Conservation (phyloP, 179 eudicot genomes). For the Silene vulgaris region DNA sequence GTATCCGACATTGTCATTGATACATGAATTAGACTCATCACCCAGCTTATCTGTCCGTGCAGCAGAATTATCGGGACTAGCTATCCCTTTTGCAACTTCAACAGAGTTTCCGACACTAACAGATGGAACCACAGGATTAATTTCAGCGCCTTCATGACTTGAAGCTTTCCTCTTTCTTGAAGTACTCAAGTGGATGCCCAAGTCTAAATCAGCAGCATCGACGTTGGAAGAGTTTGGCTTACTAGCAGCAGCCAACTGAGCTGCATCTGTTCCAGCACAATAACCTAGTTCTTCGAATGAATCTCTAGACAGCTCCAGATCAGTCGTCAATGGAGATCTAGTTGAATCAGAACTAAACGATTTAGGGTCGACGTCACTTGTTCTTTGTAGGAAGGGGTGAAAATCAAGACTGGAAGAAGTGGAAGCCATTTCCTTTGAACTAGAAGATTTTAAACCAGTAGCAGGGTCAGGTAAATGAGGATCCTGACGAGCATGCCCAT, state of each 20-base stretch:
- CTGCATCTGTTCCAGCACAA: constrained; percentile 29
- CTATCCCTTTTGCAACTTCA: constrained; percentile 22
- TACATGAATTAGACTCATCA: constrained; percentile 18
- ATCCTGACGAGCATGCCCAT: constrained; percentile 45
- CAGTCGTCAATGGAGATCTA: constrained; percentile 29
- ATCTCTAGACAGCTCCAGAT: constrained; percentile 43
- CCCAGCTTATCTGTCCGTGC: constrained; percentile 24
- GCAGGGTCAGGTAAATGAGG: constrained; percentile 33
- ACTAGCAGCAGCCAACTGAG: constrained; percentile 29
- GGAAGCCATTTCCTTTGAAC: constrained; percentile 34
- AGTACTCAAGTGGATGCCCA: constrained; percentile 67
- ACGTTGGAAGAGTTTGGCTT: constrained; percentile 32
- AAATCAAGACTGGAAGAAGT: constrained; percentile 53
- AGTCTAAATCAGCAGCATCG: constrained; percentile 52
- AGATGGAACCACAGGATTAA: constrained; percentile 16
- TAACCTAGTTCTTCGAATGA: constrained; percentile 24
- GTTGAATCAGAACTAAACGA: constrained; percentile 26
- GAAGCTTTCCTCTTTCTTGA: constrained; percentile 39
- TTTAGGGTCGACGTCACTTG: constrained; percentile 30
- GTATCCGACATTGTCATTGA: constrained; percentile 26
- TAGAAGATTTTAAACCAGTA: constrained; percentile 33
- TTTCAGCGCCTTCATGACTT: constrained; percentile 26
- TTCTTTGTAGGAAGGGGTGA: constrained; percentile 82
- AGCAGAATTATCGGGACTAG: constrained; percentile 27
- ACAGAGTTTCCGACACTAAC: constrained; percentile 22